phyloP scores from a whole-genome alignment of 192 early-diverging fungal genomes.

The Entophlyctis luteolus region DNA sequence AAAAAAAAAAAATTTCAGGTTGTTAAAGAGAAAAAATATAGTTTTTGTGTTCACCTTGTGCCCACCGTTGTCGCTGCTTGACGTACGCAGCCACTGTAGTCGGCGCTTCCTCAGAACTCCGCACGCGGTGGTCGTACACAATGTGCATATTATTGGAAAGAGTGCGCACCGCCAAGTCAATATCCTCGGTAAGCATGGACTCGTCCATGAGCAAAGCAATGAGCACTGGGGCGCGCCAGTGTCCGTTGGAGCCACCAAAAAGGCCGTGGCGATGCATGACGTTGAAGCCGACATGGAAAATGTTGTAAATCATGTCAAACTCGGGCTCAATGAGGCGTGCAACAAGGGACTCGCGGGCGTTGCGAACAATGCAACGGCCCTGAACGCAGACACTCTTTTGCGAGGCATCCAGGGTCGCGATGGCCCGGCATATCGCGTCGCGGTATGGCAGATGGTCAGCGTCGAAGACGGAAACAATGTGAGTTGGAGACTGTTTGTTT shows the following conservation, averaged over 20 bases:
- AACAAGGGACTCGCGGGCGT: not conserved
- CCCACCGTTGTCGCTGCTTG: not conserved
- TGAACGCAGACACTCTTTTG: not conserved
- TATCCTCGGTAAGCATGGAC: not conserved
- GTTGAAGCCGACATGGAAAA: constrained; percentile 11
- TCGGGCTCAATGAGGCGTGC: not conserved
- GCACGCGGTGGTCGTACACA: not conserved
- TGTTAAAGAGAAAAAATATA: too few species aligned
- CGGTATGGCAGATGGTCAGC: not conserved
- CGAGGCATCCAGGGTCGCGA: not conserved
- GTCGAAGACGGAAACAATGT: constrained; percentile 1
- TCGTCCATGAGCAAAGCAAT: not conserved
- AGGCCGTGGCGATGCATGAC: constrained; percentile 1
- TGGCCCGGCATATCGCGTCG: not conserved
- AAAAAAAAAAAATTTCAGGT: too few species aligned
- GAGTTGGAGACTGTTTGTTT: not conserved
- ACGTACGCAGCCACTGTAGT: not conserved
- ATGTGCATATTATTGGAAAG: not conserved
- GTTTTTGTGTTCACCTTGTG: too few species aligned
- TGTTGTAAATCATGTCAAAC: constrained; percentile 13
- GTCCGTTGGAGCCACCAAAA: constrained; percentile 9
- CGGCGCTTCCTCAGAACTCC: not conserved
- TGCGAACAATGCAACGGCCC: constrained; percentile 1
- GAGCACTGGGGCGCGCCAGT: not conserved
- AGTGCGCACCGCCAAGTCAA: not conserved